Evolutionary conservation across 2,329 filamentous ascomycete genomes (phyloP).

Genomic region (Trichophyton equinum): DNA sequence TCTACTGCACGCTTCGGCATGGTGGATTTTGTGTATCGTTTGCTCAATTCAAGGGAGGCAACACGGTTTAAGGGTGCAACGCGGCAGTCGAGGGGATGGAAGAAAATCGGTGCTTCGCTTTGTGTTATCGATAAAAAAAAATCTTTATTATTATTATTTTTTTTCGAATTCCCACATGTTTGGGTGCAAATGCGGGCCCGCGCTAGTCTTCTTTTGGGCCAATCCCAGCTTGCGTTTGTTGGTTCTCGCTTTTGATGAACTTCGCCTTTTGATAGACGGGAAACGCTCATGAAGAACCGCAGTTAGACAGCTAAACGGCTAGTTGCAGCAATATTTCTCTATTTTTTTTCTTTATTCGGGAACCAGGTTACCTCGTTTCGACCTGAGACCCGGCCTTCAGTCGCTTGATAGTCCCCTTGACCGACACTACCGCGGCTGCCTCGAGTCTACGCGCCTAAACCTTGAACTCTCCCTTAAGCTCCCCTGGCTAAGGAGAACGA

Average conservation of each 20-base stretch:
- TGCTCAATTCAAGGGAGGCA: neutral
- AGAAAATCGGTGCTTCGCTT: neutral
- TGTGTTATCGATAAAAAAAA: conserved; percentile 5
- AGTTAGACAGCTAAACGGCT: neutral
- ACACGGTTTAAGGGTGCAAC: neutral
- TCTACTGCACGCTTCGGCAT: conserved; percentile 53
- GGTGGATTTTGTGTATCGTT: neutral
- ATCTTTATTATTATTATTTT: neutral
- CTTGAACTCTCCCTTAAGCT: neutral
- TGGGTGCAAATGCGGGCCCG: neutral
- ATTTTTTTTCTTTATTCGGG: neutral
- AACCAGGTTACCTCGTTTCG: neutral
- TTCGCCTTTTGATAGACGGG: neutral
- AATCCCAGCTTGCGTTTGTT: conserved; percentile 1
- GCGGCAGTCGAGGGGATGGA: neutral
- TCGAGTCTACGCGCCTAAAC: conserved; percentile 1
- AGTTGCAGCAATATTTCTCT: neutral
- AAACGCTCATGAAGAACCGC: neutral
- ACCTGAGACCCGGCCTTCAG: neutral
- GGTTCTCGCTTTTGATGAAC: neutral
- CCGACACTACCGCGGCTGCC: neutral
- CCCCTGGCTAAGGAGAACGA: neutral
- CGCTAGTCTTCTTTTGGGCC: conserved; percentile 14
- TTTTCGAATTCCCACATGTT: conserved; percentile 3
- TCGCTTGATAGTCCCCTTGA: neutral